These are phyloP conservation scores for Ceratobasidium sp. DNA, from an alignment of 1,284 basidiomycete genomes.

Conservation along the genomic window DNA sequence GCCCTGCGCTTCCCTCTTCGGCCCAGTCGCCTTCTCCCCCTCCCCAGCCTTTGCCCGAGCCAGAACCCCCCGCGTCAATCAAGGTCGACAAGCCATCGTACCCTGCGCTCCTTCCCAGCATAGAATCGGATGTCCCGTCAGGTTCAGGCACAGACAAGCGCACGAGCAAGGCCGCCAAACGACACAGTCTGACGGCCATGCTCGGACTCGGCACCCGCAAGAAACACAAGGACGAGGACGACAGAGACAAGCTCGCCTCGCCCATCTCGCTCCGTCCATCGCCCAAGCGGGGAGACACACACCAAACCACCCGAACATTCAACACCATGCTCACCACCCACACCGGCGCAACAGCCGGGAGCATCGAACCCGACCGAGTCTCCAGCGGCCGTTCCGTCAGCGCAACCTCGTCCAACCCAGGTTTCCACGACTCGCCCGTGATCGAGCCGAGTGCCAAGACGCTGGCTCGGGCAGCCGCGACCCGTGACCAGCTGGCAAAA, in stretches of 20 bases:
- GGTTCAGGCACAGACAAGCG: constrained; percentile 11
- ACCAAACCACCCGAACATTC: constrained; percentile 1
- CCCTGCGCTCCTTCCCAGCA: background rate
- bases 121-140: constrained; percentile 1
- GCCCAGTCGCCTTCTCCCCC: background rate
- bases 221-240: constrained; percentile 15
- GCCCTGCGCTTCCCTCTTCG: background rate
- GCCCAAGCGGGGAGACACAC: constrained; percentile 7
- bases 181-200: constrained; percentile 32
- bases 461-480: constrained; percentile 22
- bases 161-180: background rate
- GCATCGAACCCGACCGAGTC: background rate
- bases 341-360: constrained; percentile 26
- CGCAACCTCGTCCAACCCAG: background rate
- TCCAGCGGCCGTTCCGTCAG: background rate
- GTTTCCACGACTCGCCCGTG: background rate
- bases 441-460: constrained; percentile 36
- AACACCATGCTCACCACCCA: constrained; percentile 25
- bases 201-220: constrained; percentile 17
- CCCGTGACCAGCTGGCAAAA: constrained; percentile 26
- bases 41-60: background rate
- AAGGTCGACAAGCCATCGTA: constrained; percentile 16
- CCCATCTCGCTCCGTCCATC: background rate
- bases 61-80: background rate
- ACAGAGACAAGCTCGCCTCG: background rate